These are phyloP conservation scores for Heterobasidion irregulare DNA, from an alignment of 1,284 basidiomycete species.

Conservation along the genomic window DNA sequence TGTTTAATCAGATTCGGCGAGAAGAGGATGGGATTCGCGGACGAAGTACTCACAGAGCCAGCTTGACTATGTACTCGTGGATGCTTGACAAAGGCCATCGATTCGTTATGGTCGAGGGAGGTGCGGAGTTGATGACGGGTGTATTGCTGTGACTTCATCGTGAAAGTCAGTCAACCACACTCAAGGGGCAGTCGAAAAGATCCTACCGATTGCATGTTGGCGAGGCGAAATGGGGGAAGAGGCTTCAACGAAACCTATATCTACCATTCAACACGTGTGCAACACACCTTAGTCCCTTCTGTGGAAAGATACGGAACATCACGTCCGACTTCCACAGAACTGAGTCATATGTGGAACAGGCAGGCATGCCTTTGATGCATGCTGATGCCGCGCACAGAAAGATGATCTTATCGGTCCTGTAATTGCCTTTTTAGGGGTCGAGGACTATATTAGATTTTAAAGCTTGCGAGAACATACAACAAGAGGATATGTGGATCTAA, in stretches of 20 bases:
- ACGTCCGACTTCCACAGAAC: neutral
- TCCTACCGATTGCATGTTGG: slow-evolving; percentile 1
- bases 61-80: slow-evolving; percentile 9
- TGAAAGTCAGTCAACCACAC: too few relatives aligned
- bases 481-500: neutral
- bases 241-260: neutral
- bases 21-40: too few relatives aligned
- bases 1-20: too few relatives aligned
- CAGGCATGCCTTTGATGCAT: slow-evolving; percentile 8
- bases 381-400: slow-evolving; percentile 3
- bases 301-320: neutral
- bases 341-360: neutral
- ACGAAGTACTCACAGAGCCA: slow-evolving; percentile 7
- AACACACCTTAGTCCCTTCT: neutral
- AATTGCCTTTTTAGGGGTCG: neutral
- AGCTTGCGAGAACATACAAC: neutral
- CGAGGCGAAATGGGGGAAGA: neutral
- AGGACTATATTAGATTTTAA: too few relatives aligned
- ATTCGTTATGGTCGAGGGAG: slow-evolving; percentile 7
- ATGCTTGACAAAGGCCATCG: slow-evolving; percentile 1
- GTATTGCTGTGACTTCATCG: neutral
- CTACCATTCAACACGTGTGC: slow-evolving; percentile 3
- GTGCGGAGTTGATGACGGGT: slow-evolving; percentile 2
- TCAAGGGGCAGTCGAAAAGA: neutral
- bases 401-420: slow-evolving; percentile 8